A percentile compares a stretch with the other conserved stretches of the same genome.
phyloP scores from a whole-genome alignment of 108 stramenopile genomes.

The Skeletonema grethae region DNA sequence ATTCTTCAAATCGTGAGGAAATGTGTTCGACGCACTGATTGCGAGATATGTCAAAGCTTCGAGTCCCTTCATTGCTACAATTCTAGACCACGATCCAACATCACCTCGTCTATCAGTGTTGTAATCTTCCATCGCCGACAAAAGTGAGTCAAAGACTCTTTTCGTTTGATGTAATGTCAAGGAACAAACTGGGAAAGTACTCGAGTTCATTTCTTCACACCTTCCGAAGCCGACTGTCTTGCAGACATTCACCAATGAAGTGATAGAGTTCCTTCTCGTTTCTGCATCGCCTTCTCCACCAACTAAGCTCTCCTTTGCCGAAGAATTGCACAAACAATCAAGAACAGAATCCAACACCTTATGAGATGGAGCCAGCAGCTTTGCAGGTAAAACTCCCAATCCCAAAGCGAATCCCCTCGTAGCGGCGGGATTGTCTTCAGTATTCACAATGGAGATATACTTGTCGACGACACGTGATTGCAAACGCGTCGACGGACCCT shows the following conservation, averaged over 20 bases:
- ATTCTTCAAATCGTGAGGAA: conserved; percentile 25
- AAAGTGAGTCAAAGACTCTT: conserved; percentile 69
- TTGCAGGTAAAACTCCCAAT: conserved; percentile 85
- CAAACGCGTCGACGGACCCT: conserved; percentile 86
- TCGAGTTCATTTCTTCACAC: not conserved
- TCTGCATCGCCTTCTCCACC: conserved; percentile 93
- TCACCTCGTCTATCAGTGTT: conserved; percentile 96
- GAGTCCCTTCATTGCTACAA: conserved; percentile 89
- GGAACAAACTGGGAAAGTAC: conserved; percentile 17
- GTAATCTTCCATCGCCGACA: conserved; percentile 89
- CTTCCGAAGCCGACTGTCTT: conserved; percentile 61
- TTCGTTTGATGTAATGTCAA: conserved; percentile 48
- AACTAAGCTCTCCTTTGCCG: conserved; percentile 63
- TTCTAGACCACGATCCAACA: conserved; percentile 97
- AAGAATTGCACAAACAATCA: conserved; percentile 52
- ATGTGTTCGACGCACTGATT: conserved; percentile 32
- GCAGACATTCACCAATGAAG: conserved; percentile 67
- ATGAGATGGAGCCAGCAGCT: conserved; percentile 72
- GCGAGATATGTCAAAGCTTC: conserved; percentile 54
- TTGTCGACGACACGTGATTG: conserved; percentile 86
- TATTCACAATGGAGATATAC: conserved; percentile 67
- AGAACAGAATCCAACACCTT: conserved; percentile 62
- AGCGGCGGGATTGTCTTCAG: conserved; percentile 91
- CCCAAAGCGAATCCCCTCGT: conserved; percentile 93
- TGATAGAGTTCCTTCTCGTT: conserved; percentile 91